phyloP scores from a whole-genome alignment of 2,329 filamentous ascomycete species.

The Aspergillus pseudoterreus region DNA sequence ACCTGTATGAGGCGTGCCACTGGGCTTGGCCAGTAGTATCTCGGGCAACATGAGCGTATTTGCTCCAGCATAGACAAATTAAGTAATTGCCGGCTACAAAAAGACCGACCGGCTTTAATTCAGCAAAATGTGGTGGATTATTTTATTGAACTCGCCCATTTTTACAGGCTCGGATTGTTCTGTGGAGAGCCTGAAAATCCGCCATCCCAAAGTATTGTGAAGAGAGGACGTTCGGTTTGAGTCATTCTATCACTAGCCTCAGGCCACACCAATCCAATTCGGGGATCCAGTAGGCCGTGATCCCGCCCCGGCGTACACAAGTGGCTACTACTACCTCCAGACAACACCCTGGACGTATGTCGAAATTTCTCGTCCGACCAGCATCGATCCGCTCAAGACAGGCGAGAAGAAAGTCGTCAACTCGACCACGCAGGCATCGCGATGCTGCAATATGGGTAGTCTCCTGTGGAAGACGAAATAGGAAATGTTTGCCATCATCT shows the following conservation, averaged over 20 bases:
- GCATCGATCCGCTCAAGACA: conserved; percentile 54
- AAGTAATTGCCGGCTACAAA: too few relatives aligned
- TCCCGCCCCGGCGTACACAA: conserved; percentile 51
- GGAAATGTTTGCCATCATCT: too few relatives aligned
- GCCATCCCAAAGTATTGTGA: too few relatives aligned
- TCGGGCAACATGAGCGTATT: background rate
- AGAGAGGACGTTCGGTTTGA: too few relatives aligned
- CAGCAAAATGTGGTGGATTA: too few relatives aligned
- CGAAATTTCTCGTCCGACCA: conserved; percentile 52
- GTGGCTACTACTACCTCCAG: conserved; percentile 56
- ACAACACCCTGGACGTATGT: conserved; percentile 56
- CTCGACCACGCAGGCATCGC: conserved; percentile 43
- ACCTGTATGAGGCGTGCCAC: background rate
- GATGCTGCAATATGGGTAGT: conserved; percentile 49
- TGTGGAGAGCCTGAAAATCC: too few relatives aligned
- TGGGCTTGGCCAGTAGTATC: background rate
- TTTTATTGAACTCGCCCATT: background rate
- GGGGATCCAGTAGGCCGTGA: conserved; percentile 49
- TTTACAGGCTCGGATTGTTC: too few relatives aligned
- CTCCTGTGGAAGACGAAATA: too few relatives aligned
- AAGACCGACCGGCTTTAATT: background rate
- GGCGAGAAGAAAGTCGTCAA: conserved; percentile 51
- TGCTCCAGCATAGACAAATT: background rate
- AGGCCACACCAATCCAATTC: conserved; percentile 52
- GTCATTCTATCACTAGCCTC: background rate